phyloP scores from a whole-genome alignment of 306 rosid genomes.

The Sesbania bispinosa region DNA sequence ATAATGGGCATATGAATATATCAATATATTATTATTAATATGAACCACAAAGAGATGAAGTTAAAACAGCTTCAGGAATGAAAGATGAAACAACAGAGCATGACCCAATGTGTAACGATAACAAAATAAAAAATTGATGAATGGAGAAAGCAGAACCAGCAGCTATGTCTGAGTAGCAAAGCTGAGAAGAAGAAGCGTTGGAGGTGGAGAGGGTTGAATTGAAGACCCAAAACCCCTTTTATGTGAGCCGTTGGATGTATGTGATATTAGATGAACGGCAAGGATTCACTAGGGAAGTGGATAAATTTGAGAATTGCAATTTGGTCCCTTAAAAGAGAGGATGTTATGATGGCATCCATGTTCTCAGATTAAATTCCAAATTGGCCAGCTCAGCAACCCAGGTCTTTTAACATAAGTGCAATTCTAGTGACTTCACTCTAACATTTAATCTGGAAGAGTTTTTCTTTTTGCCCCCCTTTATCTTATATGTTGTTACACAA shows the following conservation, averaged over 20 bases:
- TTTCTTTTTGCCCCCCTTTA: background rate
- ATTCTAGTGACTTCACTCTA: background rate
- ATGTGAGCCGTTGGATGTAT: too few relatives aligned
- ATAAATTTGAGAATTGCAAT: too few relatives aligned
- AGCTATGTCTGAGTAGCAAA: background rate
- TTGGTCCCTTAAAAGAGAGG: too few relatives aligned
- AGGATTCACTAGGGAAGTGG: too few relatives aligned
- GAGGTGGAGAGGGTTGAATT: background rate
- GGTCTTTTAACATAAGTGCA: background rate
- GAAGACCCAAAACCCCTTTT: background rate
- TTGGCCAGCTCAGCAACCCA: too few relatives aligned
- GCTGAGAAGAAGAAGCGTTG: background rate
- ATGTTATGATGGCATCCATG: too few relatives aligned
- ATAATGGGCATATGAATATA: slow-evolving; percentile 17
- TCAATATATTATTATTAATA: background rate
- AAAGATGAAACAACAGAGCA: slow-evolving; percentile 16
- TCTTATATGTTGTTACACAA: background rate
- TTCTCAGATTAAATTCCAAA: too few relatives aligned
- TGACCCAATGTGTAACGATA: background rate
- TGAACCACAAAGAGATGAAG: background rate
- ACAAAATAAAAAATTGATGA: background rate
- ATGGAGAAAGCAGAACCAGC: background rate
- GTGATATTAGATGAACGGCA: too few relatives aligned
- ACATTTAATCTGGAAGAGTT: background rate
- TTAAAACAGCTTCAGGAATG: background rate